phyloP scores from a whole-genome alignment of 768 basidiomycete genomes.

The Cystofilobasidium ferigula region DNA sequence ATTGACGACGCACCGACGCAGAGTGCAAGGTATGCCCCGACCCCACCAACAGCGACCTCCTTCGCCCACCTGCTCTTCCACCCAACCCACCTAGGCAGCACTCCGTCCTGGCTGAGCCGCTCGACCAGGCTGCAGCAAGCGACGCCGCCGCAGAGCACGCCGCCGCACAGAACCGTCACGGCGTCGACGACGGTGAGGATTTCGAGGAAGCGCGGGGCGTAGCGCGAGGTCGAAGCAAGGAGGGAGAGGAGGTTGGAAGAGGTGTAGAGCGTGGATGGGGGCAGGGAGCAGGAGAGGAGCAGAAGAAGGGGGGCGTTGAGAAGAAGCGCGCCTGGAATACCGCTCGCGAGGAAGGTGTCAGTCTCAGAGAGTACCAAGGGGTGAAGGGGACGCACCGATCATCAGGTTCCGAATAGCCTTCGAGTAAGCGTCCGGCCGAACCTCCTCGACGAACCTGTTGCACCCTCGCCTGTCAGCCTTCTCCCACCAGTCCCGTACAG shows the following conservation, averaged over 20 bases:
- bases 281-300: constrained; percentile 52
- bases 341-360: not conserved
- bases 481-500: not conserved
- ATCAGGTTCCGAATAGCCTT: constrained; percentile 57
- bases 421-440: constrained; percentile 50
- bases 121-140: constrained; percentile 41
- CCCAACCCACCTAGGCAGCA: constrained; percentile 55
- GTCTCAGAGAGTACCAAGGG: not conserved
- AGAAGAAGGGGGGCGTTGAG: constrained; percentile 52
- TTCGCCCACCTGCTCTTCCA: constrained; percentile 42
- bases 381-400: constrained; percentile 31
- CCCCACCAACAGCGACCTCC: constrained; percentile 42
- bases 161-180: constrained; percentile 59
- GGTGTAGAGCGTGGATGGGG: constrained; percentile 44
- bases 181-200: constrained; percentile 57
- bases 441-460: constrained; percentile 54
- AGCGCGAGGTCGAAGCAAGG: constrained; percentile 49
- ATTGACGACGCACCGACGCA: constrained; percentile 12
- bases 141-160: constrained; percentile 52
- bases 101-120: constrained; percentile 42
- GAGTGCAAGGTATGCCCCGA: constrained; percentile 10
- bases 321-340: constrained; percentile 42
- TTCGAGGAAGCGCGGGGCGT: constrained; percentile 53
- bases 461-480: not conserved
- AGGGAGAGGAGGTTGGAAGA: constrained; percentile 55